Evolutionary conservation across 1,139 yeast genomes (phyloP).

Genomic region (Saccharomyces hybrid): DNA sequence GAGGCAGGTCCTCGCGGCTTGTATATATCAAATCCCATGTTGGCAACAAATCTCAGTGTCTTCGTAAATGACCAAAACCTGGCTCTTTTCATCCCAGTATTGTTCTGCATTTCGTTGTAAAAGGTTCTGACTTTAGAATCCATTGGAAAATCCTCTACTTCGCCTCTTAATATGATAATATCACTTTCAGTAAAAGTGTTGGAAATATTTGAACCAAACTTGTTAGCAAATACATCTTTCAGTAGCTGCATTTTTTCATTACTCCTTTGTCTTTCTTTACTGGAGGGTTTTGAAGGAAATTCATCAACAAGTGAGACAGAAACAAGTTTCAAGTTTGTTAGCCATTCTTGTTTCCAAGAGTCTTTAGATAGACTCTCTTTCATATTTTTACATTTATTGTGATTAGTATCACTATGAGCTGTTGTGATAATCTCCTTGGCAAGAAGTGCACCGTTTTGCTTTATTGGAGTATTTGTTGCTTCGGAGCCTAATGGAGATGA

Average conservation of each 20-base stretch:
- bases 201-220: constrained; percentile 1
- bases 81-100: constrained; percentile 5
- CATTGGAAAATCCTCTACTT: constrained; percentile 1
- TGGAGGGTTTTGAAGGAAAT: background rate
- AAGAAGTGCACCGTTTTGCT: background rate
- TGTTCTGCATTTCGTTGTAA: background rate
- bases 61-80: constrained; percentile 18
- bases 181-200: background rate
- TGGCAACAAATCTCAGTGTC: constrained; percentile 11
- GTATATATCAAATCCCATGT: constrained; percentile 7
- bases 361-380: background rate
- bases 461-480: background rate
- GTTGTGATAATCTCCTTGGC: background rate
- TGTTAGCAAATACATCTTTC: constrained; percentile 1
- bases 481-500: background rate
- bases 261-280: background rate
- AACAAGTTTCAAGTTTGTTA: background rate
- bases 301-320: constrained; percentile 2
- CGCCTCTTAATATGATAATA: constrained; percentile 6
- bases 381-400: background rate
- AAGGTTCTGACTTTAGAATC: background rate
- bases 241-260: background rate
- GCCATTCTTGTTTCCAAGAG: constrained; percentile 4
- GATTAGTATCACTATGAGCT: background rate
- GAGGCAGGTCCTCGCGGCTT: background rate